phyloP scores from a whole-genome alignment of 768 basidiomycete genomes.

The Gloeopeniophorella convolvens region DNA sequence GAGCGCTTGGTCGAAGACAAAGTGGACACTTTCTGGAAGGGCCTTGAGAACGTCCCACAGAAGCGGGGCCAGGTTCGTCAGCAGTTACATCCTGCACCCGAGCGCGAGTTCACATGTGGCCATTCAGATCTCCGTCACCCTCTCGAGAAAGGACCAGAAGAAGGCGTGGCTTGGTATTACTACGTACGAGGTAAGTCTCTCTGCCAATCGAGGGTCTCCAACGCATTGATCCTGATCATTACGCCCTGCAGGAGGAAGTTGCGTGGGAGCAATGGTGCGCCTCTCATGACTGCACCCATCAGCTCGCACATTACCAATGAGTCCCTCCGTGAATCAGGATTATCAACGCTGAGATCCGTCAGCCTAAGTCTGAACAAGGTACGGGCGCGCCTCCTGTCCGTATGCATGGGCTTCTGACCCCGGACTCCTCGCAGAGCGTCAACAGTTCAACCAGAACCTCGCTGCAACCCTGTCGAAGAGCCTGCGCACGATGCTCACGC shows the following conservation, averaged over 20 bases:
- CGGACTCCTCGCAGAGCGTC: slow-evolving; percentile 33
- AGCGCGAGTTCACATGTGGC: too few species aligned
- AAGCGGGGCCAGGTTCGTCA: slow-evolving; percentile 61
- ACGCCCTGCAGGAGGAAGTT: slow-evolving; percentile 55
- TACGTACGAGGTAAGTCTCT: slow-evolving; percentile 35
- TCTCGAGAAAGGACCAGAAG: slow-evolving; percentile 70
- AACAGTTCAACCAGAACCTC: slow-evolving; percentile 51
- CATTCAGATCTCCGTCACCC: slow-evolving; percentile 58
- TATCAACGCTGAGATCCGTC: slow-evolving; percentile 73
- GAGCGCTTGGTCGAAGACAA: slow-evolving; percentile 68
- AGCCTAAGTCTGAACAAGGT: slow-evolving; percentile 64
- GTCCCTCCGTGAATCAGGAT: slow-evolving; percentile 50
- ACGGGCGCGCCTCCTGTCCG: too few species aligned
- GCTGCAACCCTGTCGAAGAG: slow-evolving; percentile 57
- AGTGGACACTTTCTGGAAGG: slow-evolving; percentile 75
- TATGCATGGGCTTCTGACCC: too few species aligned
- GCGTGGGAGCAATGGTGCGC: slow-evolving; percentile 82
- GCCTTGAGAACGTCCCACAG: slow-evolving; percentile 52
- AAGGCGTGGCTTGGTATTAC: slow-evolving; percentile 70
- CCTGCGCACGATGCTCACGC: slow-evolving; percentile 62
- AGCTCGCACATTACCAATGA: background rate
- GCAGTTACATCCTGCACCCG: background rate
- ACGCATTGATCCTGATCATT: too few species aligned
- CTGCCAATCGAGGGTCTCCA: too few species aligned
- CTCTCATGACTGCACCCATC: background rate